phyloP scores from a whole-genome alignment of 1,139 yeast genomes.

The Candida neerlandica region DNA sequence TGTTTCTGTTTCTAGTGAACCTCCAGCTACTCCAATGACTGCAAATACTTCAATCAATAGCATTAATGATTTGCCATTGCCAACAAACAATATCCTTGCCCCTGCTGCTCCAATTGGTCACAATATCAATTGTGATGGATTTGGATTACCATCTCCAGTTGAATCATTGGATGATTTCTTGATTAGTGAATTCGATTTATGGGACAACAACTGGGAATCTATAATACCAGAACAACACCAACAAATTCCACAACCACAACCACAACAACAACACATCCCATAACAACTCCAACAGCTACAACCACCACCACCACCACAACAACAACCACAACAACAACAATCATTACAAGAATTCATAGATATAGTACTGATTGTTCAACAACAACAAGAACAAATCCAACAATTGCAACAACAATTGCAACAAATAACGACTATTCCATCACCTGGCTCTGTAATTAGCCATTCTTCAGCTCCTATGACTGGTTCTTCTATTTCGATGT shows the following conservation, averaged over 20 bases:
- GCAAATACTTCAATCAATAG: conserved; percentile 8
- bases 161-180: conserved; percentile 14
- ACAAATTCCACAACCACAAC: conserved; percentile 9
- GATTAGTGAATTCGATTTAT: conserved; percentile 17
- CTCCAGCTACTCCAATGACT: conserved; percentile 11
- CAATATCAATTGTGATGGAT: not conserved
- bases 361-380: conserved; percentile 18
- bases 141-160: conserved; percentile 18
- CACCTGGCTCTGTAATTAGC: conserved; percentile 4
- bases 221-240: conserved; percentile 1
- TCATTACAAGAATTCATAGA: conserved; percentile 8
- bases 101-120: not conserved
- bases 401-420: conserved; percentile 27
- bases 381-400: conserved; percentile 29
- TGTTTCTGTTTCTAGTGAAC: conserved; percentile 2
- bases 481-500: not conserved
- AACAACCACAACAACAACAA: conserved; percentile 10
- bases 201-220: conserved; percentile 8
- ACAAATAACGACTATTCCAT: conserved; percentile 11
- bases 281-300: conserved; percentile 7
- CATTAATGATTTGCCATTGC: not conserved
- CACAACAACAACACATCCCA: conserved; percentile 5
- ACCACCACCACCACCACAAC: conserved; percentile 8
- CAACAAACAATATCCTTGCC: conserved; percentile 10
- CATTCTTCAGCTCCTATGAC: not conserved